Conservation (phyloP, 208 protist genomes). For the Spongospora subterranea region DNA sequence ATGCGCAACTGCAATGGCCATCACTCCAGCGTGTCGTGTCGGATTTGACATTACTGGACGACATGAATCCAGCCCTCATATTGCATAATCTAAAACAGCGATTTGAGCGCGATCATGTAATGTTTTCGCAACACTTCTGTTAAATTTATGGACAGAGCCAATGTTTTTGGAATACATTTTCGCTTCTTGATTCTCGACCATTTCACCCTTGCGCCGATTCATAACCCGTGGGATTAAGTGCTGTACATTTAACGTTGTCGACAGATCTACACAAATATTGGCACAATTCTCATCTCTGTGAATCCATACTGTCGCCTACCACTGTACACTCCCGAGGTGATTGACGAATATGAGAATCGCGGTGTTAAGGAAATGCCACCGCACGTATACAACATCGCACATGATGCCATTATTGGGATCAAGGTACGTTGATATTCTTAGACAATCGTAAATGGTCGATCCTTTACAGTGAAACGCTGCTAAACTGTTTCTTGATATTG, state of each 20-base stretch:
- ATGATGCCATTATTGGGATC: constrained; percentile 59
- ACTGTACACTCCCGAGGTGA: constrained; percentile 71
- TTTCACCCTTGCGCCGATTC: no score
- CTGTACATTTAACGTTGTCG: neutral
- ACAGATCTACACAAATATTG: constrained; percentile 73
- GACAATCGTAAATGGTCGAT: no score
- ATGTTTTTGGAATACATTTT: constrained; percentile 33
- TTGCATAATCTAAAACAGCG: constrained; percentile 62
- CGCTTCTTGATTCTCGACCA: no score
- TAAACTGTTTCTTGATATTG: no score
- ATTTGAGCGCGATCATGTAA: constrained; percentile 57
- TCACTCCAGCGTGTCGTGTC: constrained; percentile 64
- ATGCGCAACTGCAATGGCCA: constrained; percentile 48
- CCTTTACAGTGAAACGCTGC: no score
- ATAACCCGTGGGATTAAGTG: neutral
- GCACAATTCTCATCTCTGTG: constrained; percentile 75
- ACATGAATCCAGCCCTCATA: constrained; percentile 65
- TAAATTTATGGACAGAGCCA: constrained; percentile 8
- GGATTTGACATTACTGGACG: constrained; percentile 71
- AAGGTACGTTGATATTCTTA: no score
- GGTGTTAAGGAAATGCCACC: constrained; percentile 68
- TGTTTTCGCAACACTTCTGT: no score
- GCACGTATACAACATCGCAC: constrained; percentile 72
- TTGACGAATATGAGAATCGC: constrained; percentile 68
- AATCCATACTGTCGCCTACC: constrained; percentile 72